phyloP scores from a whole-genome alignment of 2,329 filamentous ascomycete genomes.

The Ophiostoma pallidulum region DNA sequence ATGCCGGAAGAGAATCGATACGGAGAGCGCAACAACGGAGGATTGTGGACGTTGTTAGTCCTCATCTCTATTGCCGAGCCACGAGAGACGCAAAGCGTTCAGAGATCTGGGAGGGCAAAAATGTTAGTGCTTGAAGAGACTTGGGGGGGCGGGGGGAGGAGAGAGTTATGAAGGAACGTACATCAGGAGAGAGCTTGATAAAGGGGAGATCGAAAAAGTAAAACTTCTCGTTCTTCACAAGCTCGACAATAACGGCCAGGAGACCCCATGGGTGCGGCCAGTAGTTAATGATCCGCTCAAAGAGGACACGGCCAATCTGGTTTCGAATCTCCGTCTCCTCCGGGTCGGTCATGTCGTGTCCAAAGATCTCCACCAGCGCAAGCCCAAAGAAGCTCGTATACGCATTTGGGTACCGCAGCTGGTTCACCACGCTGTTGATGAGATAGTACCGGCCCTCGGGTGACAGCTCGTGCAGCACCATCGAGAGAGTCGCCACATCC shows the following conservation, averaged over 20 bases:
- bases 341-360: slow-evolving; percentile 59
- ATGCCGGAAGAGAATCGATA: too few relatives aligned
- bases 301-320: slow-evolving; percentile 77
- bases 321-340: slow-evolving; percentile 78
- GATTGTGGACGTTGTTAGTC: too few relatives aligned
- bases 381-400: slow-evolving; percentile 92
- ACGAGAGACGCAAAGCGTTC: slow-evolving; percentile 24
- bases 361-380: slow-evolving; percentile 75
- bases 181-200: slow-evolving; percentile 79
- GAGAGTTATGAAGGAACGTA: too few relatives aligned
- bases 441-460: slow-evolving; percentile 79
- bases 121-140: too few relatives aligned
- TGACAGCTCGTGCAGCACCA: slow-evolving; percentile 64
- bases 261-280: slow-evolving; percentile 95
- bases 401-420: slow-evolving; percentile 80
- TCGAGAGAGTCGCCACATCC: slow-evolving; percentile 64
- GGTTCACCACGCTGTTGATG: slow-evolving; percentile 76
- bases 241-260: slow-evolving; percentile 76
- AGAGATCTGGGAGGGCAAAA: slow-evolving; percentile 65
- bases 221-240: slow-evolving; percentile 84
- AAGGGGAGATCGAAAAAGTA: slow-evolving; percentile 89
- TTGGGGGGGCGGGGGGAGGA: too few relatives aligned
- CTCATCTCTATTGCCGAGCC: neutral
- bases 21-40: too few relatives aligned
- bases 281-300: slow-evolving; percentile 80